Percentiles rank a stretch among this genome's conserved stretches.
Evolutionary conservation across 371 early-diverging fungal species (phyloP).

Genomic region (Mucor racemosus): DNA sequence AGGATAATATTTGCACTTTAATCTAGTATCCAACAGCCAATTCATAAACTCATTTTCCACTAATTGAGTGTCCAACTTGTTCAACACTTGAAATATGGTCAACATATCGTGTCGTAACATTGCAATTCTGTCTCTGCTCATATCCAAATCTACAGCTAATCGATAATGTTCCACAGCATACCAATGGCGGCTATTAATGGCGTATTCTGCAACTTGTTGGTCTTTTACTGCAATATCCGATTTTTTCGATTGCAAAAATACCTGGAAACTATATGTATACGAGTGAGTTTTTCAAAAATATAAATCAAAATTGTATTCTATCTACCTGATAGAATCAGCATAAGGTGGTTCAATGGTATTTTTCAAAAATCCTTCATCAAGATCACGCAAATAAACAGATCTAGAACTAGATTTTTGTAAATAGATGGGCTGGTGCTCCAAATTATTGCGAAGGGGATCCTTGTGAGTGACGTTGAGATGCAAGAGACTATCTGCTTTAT

Average conservation of each 20-base stretch:
- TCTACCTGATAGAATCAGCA: conserved; percentile 27
- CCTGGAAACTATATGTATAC: not conserved
- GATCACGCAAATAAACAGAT: conserved; percentile 53
- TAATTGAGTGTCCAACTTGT: conserved; percentile 49
- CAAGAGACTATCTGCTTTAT: not conserved
- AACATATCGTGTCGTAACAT: conserved; percentile 53
- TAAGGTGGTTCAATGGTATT: conserved; percentile 23
- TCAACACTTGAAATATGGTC: conserved; percentile 50
- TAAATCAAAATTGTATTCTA: not conserved
- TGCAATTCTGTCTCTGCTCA: conserved; percentile 54
- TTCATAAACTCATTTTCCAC: conserved; percentile 56
- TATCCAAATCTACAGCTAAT: conserved; percentile 47
- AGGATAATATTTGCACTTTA: conserved; percentile 33
- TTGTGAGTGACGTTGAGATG: not conserved
- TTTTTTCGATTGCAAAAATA: conserved; percentile 1
- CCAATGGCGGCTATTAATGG: conserved; percentile 20
- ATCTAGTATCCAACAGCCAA: conserved; percentile 55
- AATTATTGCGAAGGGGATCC: not conserved
- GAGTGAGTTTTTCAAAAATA: not conserved
- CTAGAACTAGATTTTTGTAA: conserved; percentile 8
- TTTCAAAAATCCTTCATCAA: conserved; percentile 44
- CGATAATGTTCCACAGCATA: conserved; percentile 37
- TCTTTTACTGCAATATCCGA: not conserved
- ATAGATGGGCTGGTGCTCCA: not conserved
- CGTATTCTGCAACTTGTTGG: conserved; percentile 5